Evolutionary conservation across 2,329 filamentous ascomycete genomes (phyloP), one percentile per base, ranked within the genome.

Genomic region (Gaeumannomyces tritici): DNA sequence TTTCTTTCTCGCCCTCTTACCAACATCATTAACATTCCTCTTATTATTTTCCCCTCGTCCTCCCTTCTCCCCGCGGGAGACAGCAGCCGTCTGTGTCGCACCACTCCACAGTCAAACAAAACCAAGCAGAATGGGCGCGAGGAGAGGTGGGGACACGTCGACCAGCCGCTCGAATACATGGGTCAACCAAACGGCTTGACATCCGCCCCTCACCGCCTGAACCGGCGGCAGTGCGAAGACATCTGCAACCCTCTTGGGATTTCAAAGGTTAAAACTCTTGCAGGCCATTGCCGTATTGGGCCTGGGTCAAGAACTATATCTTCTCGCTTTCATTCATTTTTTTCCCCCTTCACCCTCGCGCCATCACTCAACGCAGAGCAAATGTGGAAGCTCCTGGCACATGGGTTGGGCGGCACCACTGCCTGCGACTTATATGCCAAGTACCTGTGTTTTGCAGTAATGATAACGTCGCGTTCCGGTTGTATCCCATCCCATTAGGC

Each of bases 101-200:
- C 42, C 42, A 47, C 42, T 47, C 42, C 42, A 47, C 42, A 47
- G 6, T n/a, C 42, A 47, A 47, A 18, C 42, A 47, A 47, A 47
- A 47, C 11, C 42, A 51, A 7, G 2, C 21, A n/a, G 42, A 13
- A 24, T 51, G 42, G 21, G 42, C 42, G 42, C 42, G 42, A 9
- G 42, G 11, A 24, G 24, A 51, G 18, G 42, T 51, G 42, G 42
- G 24, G 42, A 51, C 21, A 7, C n/a, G 42, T 51, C 21, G 42
- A 51, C 42, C 42, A 51, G 42, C 42, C 42, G 42, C 42, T 51
- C 42, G 42, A 51, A 24, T 31, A 33, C 26, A 60, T 29, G 58
- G 58, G 21, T 21, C 58, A 60, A 35, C 58, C 58, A 60, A 60
- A 60, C 58, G 58, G 58, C 58, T 60, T 11, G n/a, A 60, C 27